A percentile compares a stretch with the other conserved stretches of the same genome.
Conservation (phyloP, 305 asterid genomes). For the Fraxinus platypoda region DNA sequence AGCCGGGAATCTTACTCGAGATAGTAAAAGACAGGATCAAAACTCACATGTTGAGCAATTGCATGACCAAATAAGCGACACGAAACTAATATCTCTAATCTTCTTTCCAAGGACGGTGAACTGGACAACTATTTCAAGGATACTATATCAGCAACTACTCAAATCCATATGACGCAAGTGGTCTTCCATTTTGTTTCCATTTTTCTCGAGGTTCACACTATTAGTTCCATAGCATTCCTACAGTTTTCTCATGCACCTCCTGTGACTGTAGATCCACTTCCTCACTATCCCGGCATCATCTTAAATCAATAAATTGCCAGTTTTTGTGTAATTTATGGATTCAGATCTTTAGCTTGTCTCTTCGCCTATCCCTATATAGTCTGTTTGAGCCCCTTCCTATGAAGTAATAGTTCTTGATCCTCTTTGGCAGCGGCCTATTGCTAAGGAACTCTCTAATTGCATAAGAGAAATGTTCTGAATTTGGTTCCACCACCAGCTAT, state of each 20-base stretch:
- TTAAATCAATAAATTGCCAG: neutral
- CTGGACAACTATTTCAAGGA: neutral
- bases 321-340: neutral
- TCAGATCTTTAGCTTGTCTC: neutral
- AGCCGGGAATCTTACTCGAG: neutral
- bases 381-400: neutral
- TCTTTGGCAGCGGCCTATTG: neutral
- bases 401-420: neutral
- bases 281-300: neutral
- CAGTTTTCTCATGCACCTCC: neutral
- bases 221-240: neutral
- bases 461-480: neutral
- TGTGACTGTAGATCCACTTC: neutral
- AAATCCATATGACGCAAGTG: neutral
- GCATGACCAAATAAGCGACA: neutral
- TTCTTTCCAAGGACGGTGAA: neutral
- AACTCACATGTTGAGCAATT: neutral
- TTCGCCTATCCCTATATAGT: neutral
- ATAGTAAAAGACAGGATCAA: neutral
- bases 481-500: neutral
- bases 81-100: neutral
- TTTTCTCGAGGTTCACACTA: neutral
- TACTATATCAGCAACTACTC: neutral
- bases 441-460: neutral
- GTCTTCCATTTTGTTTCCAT: neutral